Evolutionary conservation across 2,329 filamentous ascomycete species (phyloP), one percentile per base, ranked within the genome.

Genomic region (Fusarium heterosporum): DNA sequence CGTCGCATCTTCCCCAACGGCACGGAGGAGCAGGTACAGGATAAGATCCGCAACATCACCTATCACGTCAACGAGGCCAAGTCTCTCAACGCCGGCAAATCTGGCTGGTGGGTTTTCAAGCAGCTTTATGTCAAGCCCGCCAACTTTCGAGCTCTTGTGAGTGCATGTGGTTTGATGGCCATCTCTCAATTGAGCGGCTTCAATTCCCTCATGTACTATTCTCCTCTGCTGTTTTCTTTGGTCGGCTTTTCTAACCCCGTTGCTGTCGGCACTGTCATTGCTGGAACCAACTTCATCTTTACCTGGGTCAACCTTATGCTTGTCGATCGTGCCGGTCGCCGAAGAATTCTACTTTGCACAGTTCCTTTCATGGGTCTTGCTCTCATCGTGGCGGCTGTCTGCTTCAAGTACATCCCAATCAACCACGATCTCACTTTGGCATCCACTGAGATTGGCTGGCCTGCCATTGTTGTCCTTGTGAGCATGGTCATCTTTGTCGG

Each of bases 191-290:
- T 85, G 40, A 77, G 80, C 8, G 83, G 83, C 0, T 84, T 86
- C 72, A 86, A 85, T 61, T 82, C 83, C 2, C 75, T 86, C 36
- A 76, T 79, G 61, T 84, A 85, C 72, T 85, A 85, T 72, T 82
- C 80, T 0, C 82, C 82, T 0, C 81, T 80, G 0, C 72, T 85
- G 1, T 85, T 86, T 66, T 72, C 76, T 2, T 78, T 85, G 5
- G 82, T 84, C 26, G 82, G 83, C 1, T 85, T 85, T 70, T 72
- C 76, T 17, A 82, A 85, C 50, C 80, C 83, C 0, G 78, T 80
- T 1, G 81, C 81, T 2, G 83, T 85, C 22, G 79, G 78, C 1
- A 79, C 78, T 14, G 75, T 82, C 54, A 78, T 83, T 36, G 79
- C 78, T 6, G 80, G 74, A 3, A 81, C 80, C 9, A 83, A 83